Conservation (phyloP, 345 rosid genomes). For the Cardamine occulta region DNA sequence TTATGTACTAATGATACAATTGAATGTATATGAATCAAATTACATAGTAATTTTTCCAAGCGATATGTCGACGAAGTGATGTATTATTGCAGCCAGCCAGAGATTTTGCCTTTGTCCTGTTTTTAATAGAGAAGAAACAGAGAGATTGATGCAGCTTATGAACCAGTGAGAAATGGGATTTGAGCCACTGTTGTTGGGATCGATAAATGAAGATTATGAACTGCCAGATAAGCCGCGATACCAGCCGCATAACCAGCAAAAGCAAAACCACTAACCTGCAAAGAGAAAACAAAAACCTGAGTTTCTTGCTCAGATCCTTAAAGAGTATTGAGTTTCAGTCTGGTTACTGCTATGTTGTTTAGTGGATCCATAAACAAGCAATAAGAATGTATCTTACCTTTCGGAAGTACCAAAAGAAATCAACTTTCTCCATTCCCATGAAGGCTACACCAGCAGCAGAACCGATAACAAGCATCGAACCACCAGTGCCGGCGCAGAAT, state of each 20-base stretch:
- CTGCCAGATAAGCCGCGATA: constrained; percentile 61
- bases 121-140: neutral
- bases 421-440: constrained; percentile 99
- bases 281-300: neutral
- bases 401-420: constrained; percentile 93
- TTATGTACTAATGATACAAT: constrained; percentile 37
- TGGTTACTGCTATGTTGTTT: constrained; percentile 4
- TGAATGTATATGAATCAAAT: constrained; percentile 35
- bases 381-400: constrained; percentile 57
- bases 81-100: constrained; percentile 28
- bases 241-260: constrained; percentile 92
- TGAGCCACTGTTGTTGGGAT: constrained; percentile 67
- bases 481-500: constrained; percentile 96
- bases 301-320: constrained; percentile 10
- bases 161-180: constrained; percentile 62
- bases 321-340: constrained; percentile 6
- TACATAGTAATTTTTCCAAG: constrained; percentile 17
- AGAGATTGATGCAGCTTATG: constrained; percentile 35
- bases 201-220: constrained; percentile 48
- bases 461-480: constrained; percentile 89
- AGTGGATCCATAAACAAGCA: neutral
- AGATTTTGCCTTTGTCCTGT: constrained; percentile 1
- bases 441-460: constrained; percentile 98
- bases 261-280: constrained; percentile 93
- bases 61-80: constrained; percentile 37